Conservation (phyloP, 768 basidiomycete genomes). For the Hysterangium stoloniferum region DNA sequence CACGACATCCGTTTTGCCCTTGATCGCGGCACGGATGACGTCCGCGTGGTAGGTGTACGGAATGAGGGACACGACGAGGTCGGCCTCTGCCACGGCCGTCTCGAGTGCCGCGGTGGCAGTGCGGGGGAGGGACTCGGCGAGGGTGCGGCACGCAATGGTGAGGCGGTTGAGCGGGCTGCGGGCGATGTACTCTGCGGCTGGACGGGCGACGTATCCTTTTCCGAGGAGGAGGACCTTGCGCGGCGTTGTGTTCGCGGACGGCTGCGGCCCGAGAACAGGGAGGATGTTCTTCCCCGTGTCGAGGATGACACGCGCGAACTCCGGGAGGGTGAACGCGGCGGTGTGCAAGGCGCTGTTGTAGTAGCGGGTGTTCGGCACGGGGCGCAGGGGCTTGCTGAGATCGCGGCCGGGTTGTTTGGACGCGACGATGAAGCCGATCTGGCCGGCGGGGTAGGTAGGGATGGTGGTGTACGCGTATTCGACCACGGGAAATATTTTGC, state of each 20-base stretch:
- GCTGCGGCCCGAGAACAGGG: conserved; percentile 66
- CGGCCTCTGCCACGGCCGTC: conserved; percentile 71
- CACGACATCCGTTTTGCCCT: conserved; percentile 84
- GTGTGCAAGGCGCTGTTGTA: conserved; percentile 79
- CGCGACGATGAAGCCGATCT: conserved; percentile 91
- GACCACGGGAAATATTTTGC: conserved; percentile 66
- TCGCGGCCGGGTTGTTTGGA: conserved; percentile 66
- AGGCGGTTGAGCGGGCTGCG: conserved; percentile 74
- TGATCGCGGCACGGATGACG: conserved; percentile 90
- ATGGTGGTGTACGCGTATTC: conserved; percentile 96
- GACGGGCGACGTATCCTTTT: conserved; percentile 90
- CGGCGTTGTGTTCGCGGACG: too few species aligned
- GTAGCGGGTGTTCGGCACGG: conserved; percentile 67
- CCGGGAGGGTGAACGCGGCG: conserved; percentile 85
- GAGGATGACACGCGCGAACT: conserved; percentile 73
- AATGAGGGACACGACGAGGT: conserved; percentile 93
- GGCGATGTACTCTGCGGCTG: conserved; percentile 92
- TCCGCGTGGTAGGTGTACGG: conserved; percentile 87
- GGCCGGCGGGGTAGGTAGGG: conserved; percentile 97
- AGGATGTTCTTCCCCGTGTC: conserved; percentile 63
- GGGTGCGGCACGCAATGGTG: conserved; percentile 67
- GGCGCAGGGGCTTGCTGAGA: conserved; percentile 64
- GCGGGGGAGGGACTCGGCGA: conserved; percentile 78
- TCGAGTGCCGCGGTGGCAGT: conserved; percentile 61
- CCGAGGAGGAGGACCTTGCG: conserved; percentile 79